phyloP scores from a whole-genome alignment of 2,329 filamentous ascomycete genomes.

The Furcasterigmium sp. region DNA sequence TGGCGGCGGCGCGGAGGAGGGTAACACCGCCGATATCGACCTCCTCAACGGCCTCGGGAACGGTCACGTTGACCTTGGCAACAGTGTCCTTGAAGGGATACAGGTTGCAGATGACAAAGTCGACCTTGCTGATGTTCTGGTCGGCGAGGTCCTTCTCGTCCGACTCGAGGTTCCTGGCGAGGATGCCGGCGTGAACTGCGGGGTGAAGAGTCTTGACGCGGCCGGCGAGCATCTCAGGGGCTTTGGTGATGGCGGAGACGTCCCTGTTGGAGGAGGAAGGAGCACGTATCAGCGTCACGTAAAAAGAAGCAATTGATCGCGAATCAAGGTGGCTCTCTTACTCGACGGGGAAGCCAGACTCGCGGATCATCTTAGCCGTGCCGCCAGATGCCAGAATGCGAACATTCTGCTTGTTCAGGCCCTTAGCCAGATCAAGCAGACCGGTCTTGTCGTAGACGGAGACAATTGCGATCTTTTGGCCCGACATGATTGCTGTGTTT shows the following conservation, averaged over 20 bases:
- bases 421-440: conserved; percentile 85
- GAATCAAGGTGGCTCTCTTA: conserved; percentile 46
- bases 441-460: conserved; percentile 99
- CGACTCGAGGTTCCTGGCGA: conserved; percentile 87
- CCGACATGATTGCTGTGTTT: conserved; percentile 11
- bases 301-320: background rate
- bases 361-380: conserved; percentile 92
- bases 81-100: conserved; percentile 99
- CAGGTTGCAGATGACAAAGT: conserved; percentile 96
- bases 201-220: conserved; percentile 89
- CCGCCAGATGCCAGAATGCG: conserved; percentile 91
- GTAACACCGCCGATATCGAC: conserved; percentile 98
- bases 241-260: conserved; percentile 93
- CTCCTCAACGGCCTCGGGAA: conserved; percentile 95
- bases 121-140: conserved; percentile 91
- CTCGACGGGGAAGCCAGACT: conserved; percentile 94
- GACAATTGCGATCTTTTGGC: conserved; percentile 74
- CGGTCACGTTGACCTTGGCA: conserved; percentile 93
- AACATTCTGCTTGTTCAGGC: conserved; percentile 82
- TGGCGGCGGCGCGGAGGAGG: conserved; percentile 90
- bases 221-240: conserved; percentile 93
- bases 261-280: conserved; percentile 54
- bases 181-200: conserved; percentile 83
- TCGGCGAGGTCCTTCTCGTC: conserved; percentile 96
- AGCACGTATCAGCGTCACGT: background rate